These are phyloP conservation scores for Tetragonia tetragonoides DNA, from an alignment of 148 eudicot species.

Conservation along the genomic window DNA sequence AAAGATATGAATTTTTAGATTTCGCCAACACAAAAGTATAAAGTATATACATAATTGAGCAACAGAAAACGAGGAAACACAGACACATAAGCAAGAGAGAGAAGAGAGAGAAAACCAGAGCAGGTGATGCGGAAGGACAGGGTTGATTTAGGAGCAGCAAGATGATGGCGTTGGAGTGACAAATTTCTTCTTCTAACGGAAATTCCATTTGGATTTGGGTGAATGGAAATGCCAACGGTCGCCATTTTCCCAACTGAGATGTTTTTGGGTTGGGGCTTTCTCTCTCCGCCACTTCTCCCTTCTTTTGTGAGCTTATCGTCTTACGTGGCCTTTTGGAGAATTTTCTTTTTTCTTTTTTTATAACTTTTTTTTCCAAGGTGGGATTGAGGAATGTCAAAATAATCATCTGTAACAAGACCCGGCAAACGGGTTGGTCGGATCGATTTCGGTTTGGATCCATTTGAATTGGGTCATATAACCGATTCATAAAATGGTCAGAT, in stretches of 20 bases:
- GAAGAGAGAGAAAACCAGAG: constrained; percentile 40
- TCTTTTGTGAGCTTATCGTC: constrained; percentile 24
- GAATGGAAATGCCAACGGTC: constrained; percentile 36
- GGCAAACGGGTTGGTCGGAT: no score
- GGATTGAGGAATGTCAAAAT: no score
- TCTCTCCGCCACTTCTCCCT: neutral
- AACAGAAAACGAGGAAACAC: neutral
- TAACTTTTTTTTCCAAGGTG: no score
- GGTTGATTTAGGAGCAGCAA: constrained; percentile 25
- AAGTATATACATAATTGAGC: neutral
- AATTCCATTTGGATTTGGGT: constrained; percentile 28
- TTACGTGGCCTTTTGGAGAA: constrained; percentile 22
- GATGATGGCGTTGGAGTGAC: constrained; percentile 17
- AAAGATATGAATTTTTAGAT: no score
- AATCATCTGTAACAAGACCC: no score
- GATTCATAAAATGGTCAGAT: no score
- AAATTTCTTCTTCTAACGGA: neutral
- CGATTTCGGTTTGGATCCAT: no score
- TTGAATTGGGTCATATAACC: no score
- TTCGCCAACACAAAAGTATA: no score
- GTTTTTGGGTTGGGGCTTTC: constrained; percentile 6
- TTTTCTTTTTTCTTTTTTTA: neutral
- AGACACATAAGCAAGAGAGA: neutral
- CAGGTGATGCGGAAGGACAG: constrained; percentile 35
- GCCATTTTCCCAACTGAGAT: constrained; percentile 27